A percentile compares a stretch with the other conserved stretches of the same genome.
Conservation (phyloP, 176 grass and related monocot genomes). For the Themeda triandra region DNA sequence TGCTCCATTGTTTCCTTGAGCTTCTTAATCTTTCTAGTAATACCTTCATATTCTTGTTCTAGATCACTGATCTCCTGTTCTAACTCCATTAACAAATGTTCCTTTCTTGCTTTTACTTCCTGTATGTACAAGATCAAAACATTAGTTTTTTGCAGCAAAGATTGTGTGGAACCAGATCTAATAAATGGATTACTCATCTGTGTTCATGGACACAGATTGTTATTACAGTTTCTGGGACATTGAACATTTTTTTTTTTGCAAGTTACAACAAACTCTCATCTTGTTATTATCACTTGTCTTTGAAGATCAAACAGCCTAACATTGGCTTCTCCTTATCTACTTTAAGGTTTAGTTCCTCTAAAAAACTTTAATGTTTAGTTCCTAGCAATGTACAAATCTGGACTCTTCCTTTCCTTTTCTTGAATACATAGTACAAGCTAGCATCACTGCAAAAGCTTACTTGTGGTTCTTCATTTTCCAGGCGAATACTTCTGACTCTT, state of each 20-base stretch:
- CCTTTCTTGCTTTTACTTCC: constrained; percentile 70
- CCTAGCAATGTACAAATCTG: constrained; percentile 3
- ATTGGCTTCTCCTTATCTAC: constrained; percentile 9
- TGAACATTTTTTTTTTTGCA: background rate
- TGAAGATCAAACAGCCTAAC: background rate
- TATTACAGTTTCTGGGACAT: constrained; percentile 6
- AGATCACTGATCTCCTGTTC: constrained; percentile 51
- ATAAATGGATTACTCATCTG: constrained; percentile 5
- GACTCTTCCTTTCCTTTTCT: background rate
- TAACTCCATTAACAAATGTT: constrained; percentile 48
- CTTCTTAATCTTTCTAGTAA: constrained; percentile 59
- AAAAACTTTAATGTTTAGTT: background rate
- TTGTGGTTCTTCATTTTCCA: constrained; percentile 66
- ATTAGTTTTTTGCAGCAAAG: constrained; percentile 16
- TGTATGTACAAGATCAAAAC: constrained; percentile 39
- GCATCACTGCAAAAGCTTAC: constrained; percentile 47
- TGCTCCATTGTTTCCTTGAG: constrained; percentile 52
- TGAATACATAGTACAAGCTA: constrained; percentile 26
- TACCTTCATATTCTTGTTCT: constrained; percentile 75
- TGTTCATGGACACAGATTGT: background rate
- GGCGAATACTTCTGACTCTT: constrained; percentile 76
- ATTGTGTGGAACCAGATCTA: background rate
- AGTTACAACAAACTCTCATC: background rate
- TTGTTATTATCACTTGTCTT: constrained; percentile 7
- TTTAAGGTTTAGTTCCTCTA: background rate